Base-by-base conservation (phyloP, 768 basidiomycete genomes). In the Russula brevipes region DNA sequence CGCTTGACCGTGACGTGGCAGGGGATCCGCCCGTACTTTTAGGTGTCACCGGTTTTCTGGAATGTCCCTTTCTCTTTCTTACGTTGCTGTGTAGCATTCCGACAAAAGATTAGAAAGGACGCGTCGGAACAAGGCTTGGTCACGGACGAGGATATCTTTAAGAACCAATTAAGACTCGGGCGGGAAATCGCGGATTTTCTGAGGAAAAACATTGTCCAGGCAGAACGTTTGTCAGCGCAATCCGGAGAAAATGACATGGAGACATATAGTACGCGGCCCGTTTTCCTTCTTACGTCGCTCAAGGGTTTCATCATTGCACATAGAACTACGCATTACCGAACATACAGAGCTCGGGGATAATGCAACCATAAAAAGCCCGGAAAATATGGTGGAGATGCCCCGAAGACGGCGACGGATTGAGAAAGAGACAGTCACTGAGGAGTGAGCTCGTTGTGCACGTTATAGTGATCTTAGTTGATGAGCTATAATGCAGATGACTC, bases 261-360 rank as follows among this genome's bases (percentile, higher is more conserved):
- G 35, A 76, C 81, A 36, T 90, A 85, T 81, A 82, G 87, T 89
- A 72, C 65, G 82, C 70, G 19, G 17, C 30, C 19, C 24, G 5
- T 39, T 31, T 47, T 38, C 31, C n/a, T 47, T 42, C 49, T 54
- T 14, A 2, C 2, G 9, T 30, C 16, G 9, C 57, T 38, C 45
- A 33, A 33, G 46, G 16, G 5, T 54, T 14, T 24, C 47, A 36
- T 56, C 54, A 47, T 9, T 1, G 17, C 42, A 47, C n/a, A 5
- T 68, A 93, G 92, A 80, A 61, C 72, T 97, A 36, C 82, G 82
- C 45, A 78, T 96, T 50, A 93, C 87, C 3, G 75, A 85, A 47
- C 81, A 94, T 58, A 95, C 92, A 0, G 95, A 97, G 69, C 77
- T 96, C 8, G 95, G 94, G 5, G 85, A 87, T 59, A 97, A 98